Conservation (phyloP, 108 stramenopile genomes). For the Pseudonitzschia multistriata region DNA sequence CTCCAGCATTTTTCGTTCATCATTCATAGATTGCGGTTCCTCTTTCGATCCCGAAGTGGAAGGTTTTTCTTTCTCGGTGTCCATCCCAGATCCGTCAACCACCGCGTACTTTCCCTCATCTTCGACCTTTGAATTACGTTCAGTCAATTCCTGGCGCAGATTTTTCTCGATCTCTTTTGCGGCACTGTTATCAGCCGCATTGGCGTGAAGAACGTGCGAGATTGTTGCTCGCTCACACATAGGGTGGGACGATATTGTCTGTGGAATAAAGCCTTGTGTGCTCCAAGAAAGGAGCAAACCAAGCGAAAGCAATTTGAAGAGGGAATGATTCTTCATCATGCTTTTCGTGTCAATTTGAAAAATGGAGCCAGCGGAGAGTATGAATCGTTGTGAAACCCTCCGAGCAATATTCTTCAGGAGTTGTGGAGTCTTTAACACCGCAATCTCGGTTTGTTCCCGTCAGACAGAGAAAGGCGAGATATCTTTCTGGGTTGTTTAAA, state of each 20-base stretch:
- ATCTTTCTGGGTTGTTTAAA: too few relatives aligned
- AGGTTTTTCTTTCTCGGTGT: neutral
- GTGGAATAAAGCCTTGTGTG: neutral
- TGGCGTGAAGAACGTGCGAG: neutral
- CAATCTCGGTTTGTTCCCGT: too few relatives aligned
- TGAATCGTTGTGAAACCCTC: too few relatives aligned
- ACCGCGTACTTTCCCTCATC: constrained; percentile 47
- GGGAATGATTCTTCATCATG: neutral
- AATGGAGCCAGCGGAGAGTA: too few relatives aligned
- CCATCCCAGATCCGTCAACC: constrained; percentile 32
- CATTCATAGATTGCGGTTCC: neutral
- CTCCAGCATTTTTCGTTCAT: constrained; percentile 38
- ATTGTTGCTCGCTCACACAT: neutral
- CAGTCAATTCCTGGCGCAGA: constrained; percentile 47
- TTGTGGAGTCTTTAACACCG: too few relatives aligned
- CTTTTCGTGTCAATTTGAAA: too few relatives aligned
- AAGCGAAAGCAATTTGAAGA: neutral
- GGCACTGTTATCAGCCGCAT: neutral
- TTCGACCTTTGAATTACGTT: constrained; percentile 42
- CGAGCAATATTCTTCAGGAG: too few relatives aligned
- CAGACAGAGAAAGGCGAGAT: too few relatives aligned
- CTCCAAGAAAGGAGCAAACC: neutral
- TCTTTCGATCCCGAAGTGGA: neutral
- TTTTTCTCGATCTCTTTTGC: constrained; percentile 30
- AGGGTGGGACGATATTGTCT: neutral